phyloP scores from a whole-genome alignment of 371 early-diverging fungal genomes.

The Gilbertella persicaria region DNA sequence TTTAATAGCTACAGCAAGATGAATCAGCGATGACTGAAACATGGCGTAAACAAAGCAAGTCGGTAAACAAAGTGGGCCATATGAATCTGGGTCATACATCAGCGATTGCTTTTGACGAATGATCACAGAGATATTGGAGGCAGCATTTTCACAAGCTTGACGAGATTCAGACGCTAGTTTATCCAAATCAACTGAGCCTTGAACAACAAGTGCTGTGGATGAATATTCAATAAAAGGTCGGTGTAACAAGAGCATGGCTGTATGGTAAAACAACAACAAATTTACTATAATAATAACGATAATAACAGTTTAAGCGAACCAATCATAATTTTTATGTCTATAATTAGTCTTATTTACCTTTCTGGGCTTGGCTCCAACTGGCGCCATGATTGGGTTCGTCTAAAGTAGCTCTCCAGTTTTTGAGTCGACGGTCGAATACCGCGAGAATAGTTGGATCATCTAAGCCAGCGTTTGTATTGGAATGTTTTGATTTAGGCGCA shows the following conservation, averaged over 20 bases:
- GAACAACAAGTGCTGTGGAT: slow-evolving; percentile 2
- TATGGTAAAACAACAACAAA: slow-evolving; percentile 55
- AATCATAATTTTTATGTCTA: slow-evolving; percentile 10
- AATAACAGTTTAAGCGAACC: slow-evolving; percentile 7
- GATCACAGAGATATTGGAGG: slow-evolving; percentile 26
- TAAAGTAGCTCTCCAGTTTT: slow-evolving; percentile 36
- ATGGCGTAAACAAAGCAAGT: slow-evolving; percentile 52
- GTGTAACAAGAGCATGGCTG: slow-evolving; percentile 54
- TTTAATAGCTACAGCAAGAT: slow-evolving; percentile 33
- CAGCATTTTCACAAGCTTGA: slow-evolving; percentile 34
- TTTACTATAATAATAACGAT: slow-evolving; percentile 28
- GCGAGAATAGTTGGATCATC: slow-evolving; percentile 47
- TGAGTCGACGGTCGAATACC: slow-evolving; percentile 46
- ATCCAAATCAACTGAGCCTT: slow-evolving; percentile 15
- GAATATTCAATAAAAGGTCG: slow-evolving; percentile 51
- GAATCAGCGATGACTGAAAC: slow-evolving; percentile 46
- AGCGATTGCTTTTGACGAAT: slow-evolving; percentile 29
- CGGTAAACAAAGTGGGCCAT: slow-evolving; percentile 37
- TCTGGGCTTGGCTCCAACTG: slow-evolving; percentile 32
- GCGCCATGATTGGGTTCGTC: slow-evolving; percentile 23
- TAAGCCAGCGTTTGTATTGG: slow-evolving; percentile 39
- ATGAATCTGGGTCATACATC: slow-evolving; percentile 25
- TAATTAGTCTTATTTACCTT: slow-evolving; percentile 33
- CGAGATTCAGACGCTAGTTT: slow-evolving; percentile 39
- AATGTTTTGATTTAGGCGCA: slow-evolving; percentile 44